Percentiles rank a stretch among this genome's conserved stretches.
phyloP scores from a whole-genome alignment of 306 rosid genomes.

The Myrica gale region DNA sequence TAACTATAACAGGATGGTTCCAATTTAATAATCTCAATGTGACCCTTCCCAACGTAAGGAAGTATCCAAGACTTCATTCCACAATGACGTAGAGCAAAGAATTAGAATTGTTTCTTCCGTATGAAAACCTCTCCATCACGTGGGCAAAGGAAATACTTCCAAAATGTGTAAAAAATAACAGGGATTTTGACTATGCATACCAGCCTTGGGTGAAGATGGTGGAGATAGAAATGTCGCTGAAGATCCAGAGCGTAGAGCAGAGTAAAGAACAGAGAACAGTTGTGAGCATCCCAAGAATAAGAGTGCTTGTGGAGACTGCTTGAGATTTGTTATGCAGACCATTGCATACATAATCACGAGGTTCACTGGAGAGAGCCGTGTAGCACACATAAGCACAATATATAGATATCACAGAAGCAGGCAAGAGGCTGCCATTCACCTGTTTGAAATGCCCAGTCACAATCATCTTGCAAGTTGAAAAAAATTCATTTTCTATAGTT shows the following conservation, averaged over 20 bases:
- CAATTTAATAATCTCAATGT: background rate
- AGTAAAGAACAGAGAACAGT: slow-evolving; percentile 87
- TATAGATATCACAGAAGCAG: slow-evolving; percentile 88
- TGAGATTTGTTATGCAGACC: slow-evolving; percentile 68
- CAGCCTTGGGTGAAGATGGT: slow-evolving; percentile 76
- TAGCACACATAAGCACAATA: slow-evolving; percentile 88
- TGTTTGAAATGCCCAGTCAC: slow-evolving; percentile 39
- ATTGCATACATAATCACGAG: slow-evolving; percentile 76
- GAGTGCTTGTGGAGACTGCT: slow-evolving; percentile 65
- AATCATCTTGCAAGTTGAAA: slow-evolving; percentile 11
- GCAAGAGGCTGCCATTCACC: slow-evolving; percentile 96
- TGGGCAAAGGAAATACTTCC: background rate
- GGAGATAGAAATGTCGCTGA: slow-evolving; percentile 86
- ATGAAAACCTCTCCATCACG: background rate
- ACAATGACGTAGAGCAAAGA: background rate
- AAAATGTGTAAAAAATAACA: background rate
- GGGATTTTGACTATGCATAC: slow-evolving; percentile 37
- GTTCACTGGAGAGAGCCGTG: slow-evolving; percentile 93
- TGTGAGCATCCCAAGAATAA: slow-evolving; percentile 85
- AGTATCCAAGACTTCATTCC: background rate
- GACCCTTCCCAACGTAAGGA: background rate
- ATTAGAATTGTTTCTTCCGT: background rate
- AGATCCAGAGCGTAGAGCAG: slow-evolving; percentile 96
- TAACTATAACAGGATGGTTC: background rate
- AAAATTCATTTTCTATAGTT: background rate